Percentiles rank a stretch among this genome's conserved stretches.
Conservation (phyloP, 2,329 filamentous ascomycete species). For the Biscogniauxia mediterranea region DNA sequence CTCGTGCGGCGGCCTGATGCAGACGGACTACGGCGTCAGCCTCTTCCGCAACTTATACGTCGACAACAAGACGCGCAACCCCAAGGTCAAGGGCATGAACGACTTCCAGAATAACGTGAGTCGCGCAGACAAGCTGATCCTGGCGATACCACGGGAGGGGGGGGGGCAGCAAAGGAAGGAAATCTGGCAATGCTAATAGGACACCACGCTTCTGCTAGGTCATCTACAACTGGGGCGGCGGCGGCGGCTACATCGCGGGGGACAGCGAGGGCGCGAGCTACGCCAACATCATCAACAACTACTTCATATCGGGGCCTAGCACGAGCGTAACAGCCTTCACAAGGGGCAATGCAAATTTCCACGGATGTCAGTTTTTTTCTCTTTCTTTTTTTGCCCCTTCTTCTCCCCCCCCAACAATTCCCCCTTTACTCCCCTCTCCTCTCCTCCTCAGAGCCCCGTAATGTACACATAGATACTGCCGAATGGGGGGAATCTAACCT, state of each 20-base stretch:
- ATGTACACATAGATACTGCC: not conserved
- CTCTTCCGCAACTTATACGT: slow-evolving; percentile 56
- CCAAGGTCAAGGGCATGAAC: slow-evolving; percentile 56
- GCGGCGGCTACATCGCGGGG: slow-evolving; percentile 54
- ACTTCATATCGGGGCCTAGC: slow-evolving; percentile 54
- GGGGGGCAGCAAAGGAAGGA: no score
- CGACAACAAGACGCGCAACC: slow-evolving; percentile 56
- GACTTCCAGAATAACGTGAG: slow-evolving; percentile 47
- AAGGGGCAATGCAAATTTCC: slow-evolving; percentile 53
- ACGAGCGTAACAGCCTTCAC: slow-evolving; percentile 51
- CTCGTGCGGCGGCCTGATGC: slow-evolving; percentile 50
- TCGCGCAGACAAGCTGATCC: no score
- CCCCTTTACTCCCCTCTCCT: not conserved
- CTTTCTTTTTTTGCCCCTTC: not conserved
- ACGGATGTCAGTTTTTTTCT: slow-evolving; percentile 38
- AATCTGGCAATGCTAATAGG: no score
- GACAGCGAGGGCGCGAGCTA: slow-evolving; percentile 46
- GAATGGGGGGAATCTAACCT: no score
- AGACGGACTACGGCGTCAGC: slow-evolving; percentile 48
- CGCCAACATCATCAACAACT: slow-evolving; percentile 55
- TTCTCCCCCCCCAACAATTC: no score
- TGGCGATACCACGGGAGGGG: no score
- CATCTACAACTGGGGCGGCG: slow-evolving; percentile 55
- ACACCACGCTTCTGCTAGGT: slow-evolving; percentile 38
- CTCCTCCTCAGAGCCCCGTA: not conserved